These are phyloP conservation scores for Chlorella sp. DNA, from an alignment of 139 green algal genomes.

Conservation along the genomic window DNA sequence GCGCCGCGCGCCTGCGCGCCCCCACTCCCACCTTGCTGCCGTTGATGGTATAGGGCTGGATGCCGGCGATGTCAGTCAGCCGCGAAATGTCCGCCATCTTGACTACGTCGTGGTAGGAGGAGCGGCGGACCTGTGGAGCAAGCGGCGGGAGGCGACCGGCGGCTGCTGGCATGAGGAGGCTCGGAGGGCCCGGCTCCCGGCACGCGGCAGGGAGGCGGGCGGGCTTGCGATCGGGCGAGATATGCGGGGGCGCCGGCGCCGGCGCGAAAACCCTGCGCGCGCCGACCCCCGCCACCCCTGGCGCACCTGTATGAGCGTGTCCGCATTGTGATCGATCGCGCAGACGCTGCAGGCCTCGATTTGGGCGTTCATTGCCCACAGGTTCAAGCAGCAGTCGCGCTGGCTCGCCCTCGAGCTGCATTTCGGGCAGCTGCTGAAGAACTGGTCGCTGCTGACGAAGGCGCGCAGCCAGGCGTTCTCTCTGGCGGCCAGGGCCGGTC, in stretches of 20 bases:
- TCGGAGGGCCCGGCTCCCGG: no score
- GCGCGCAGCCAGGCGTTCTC: not conserved
- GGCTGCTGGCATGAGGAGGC: no score
- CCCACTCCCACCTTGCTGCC: constrained; percentile 27
- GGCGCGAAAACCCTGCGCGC: no score
- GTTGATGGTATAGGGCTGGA: constrained; percentile 90
- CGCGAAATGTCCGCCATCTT: constrained; percentile 65
- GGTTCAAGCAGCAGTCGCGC: not conserved
- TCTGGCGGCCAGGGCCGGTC: not conserved
- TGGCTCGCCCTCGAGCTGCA: not conserved
- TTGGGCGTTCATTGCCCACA: not conserved
- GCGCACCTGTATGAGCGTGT: not conserved
- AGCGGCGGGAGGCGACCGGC: no score
- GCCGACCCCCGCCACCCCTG: not conserved
- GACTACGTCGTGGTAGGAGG: constrained; percentile 87
- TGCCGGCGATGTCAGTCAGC: constrained; percentile 55
- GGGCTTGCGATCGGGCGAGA: no score
- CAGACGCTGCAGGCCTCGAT: not conserved
- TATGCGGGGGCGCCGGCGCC: no score
- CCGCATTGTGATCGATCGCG: not conserved
- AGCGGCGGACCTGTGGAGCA: constrained; percentile 64
- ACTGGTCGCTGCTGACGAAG: not conserved
- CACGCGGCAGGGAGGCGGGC: no score
- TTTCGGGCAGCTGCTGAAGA: not conserved
- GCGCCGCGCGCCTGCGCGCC: no score